Evolutionary conservation across 345 rosid genomes (phyloP).

Genomic region (Sisymbrium irio): DNA sequence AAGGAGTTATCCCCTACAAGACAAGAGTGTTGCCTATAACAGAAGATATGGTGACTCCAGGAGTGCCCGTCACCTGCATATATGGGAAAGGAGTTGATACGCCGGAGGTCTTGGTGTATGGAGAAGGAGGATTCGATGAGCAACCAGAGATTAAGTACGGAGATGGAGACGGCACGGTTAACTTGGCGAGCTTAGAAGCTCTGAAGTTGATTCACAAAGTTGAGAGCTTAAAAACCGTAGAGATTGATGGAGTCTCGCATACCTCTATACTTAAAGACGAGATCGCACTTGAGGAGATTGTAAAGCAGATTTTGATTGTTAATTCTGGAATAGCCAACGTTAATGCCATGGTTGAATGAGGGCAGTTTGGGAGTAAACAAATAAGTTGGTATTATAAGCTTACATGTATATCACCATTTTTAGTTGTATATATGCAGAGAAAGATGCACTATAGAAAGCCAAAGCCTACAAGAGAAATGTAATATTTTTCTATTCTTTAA

Average conservation of each 20-base stretch:
- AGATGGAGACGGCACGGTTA: conserved; percentile 90
- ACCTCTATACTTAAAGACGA: conserved; percentile 49
- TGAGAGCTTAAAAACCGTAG: conserved; percentile 47
- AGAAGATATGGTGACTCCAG: conserved; percentile 35
- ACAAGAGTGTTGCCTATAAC: conserved; percentile 58
- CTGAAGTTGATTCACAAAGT: conserved; percentile 38
- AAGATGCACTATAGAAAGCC: not conserved
- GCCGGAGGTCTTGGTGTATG: conserved; percentile 53
- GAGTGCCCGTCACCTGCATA: conserved; percentile 66
- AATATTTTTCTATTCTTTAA: not conserved
- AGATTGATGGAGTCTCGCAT: conserved; percentile 55
- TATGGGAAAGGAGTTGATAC: conserved; percentile 61
- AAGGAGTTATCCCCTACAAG: conserved; percentile 55
- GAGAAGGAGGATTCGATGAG: conserved; percentile 52
- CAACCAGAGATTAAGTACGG: conserved; percentile 65
- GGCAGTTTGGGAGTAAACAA: not conserved
- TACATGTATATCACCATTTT: not conserved
- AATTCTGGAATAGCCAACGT: conserved; percentile 32
- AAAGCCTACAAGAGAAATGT: not conserved
- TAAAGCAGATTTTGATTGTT: conserved; percentile 42
- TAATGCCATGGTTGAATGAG: not conserved
- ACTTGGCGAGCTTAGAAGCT: conserved; percentile 61
- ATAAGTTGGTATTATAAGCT: not conserved
- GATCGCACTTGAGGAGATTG: conserved; percentile 47
- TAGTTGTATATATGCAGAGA: not conserved